phyloP scores from a whole-genome alignment of 352 stramenopile species.

The Phytophthora pisi region DNA sequence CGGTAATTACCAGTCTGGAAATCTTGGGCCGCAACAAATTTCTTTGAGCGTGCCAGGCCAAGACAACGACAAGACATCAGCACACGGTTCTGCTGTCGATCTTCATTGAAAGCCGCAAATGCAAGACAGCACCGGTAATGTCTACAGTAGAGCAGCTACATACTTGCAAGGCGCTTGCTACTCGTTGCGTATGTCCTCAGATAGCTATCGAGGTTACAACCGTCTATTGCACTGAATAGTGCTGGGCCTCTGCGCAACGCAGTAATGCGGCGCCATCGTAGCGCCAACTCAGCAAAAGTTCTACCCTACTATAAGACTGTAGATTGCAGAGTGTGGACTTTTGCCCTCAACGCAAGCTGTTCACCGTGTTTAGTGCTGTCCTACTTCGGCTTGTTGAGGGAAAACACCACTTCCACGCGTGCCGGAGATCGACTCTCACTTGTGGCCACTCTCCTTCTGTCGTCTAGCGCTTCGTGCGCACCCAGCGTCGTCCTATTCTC shows the following conservation, averaged over 20 bases:
- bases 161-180: constrained; percentile 2
- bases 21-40: constrained; percentile 55
- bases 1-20: constrained; percentile 24
- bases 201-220: constrained; percentile 17
- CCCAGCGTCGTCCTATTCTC: constrained; percentile 21
- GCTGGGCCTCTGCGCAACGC: constrained; percentile 2
- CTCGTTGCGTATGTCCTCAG: constrained; percentile 13
- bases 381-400: constrained; percentile 26
- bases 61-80: constrained; percentile 45
- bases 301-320: constrained; percentile 30
- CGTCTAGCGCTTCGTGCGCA: constrained; percentile 18
- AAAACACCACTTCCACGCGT: constrained; percentile 5
- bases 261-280: neutral
- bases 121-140: constrained; percentile 13
- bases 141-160: constrained; percentile 17
- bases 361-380: constrained; percentile 28
- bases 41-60: constrained; percentile 56
- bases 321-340: constrained; percentile 32
- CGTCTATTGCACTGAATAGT: constrained; percentile 10
- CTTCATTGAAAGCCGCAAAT: constrained; percentile 11
- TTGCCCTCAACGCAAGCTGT: constrained; percentile 29
- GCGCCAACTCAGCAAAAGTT: constrained; percentile 4
- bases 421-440: constrained; percentile 4
- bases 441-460: constrained; percentile 7
- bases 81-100: constrained; percentile 10